Evolutionary conservation across 176 grass and related monocot genomes (phyloP).

Genomic region (Oryza brachyantha): DNA sequence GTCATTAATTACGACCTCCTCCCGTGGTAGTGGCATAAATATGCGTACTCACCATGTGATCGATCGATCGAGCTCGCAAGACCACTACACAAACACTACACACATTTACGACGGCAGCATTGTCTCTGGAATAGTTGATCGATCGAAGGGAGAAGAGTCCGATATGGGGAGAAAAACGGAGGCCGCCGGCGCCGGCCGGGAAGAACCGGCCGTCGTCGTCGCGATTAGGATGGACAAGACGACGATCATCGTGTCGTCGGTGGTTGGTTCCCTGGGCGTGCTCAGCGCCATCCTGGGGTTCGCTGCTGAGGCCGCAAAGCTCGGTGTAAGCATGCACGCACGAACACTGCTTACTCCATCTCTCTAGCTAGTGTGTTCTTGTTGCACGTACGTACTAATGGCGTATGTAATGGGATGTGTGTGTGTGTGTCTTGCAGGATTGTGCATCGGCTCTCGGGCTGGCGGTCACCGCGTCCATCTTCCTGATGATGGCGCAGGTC

Average conservation of each 20-base stretch:
- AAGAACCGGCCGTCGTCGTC: not conserved
- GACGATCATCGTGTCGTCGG: constrained; percentile 5
- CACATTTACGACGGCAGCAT: not conserved
- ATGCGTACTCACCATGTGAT: too few relatives aligned
- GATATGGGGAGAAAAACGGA: not conserved
- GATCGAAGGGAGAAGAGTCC: not conserved
- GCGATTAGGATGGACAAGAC: constrained; percentile 11
- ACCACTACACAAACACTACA: constrained; percentile 13
- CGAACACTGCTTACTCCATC: too few relatives aligned
- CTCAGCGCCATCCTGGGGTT: constrained; percentile 37
- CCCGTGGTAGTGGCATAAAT: not conserved
- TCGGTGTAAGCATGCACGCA: constrained; percentile 20
- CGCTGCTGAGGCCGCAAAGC: constrained; percentile 30
- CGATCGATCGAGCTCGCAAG: not conserved
- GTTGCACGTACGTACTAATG: not conserved
- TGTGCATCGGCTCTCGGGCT: not conserved
- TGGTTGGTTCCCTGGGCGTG: constrained; percentile 26
- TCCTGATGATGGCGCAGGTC: constrained; percentile 31
- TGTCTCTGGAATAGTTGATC: not conserved
- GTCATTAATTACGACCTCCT: not conserved
- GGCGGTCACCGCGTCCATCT: constrained; percentile 25
- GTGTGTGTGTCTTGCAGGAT: not conserved
- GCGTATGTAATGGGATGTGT: too few relatives aligned
- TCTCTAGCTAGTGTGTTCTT: not conserved
- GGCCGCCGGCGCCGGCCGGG: not conserved